Evolutionary conservation across 2,329 filamentous ascomycete genomes (phyloP).

Genomic region (Colletotrichum lupini): DNA sequence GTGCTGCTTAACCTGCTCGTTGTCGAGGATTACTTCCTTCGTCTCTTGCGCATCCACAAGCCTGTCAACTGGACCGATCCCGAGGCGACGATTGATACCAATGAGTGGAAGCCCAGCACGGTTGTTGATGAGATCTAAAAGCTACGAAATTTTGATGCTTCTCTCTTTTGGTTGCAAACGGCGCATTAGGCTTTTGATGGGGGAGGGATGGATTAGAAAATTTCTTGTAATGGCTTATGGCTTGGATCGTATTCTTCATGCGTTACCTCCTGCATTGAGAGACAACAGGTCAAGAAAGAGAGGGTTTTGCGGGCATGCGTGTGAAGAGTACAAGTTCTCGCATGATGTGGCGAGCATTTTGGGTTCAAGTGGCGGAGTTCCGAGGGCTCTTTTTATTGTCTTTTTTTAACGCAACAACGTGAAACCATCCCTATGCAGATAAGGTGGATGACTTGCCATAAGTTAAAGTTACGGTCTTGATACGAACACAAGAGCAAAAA

Average conservation of each 20-base stretch:
- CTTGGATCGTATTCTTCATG: neutral
- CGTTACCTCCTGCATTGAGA: neutral
- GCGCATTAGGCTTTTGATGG: neutral
- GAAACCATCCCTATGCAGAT: neutral
- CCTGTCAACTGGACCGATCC: slow-evolving; percentile 57
- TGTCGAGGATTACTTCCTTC: slow-evolving; percentile 76
- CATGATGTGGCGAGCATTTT: slow-evolving; percentile 4
- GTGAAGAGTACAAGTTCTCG: neutral
- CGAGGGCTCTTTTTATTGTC: neutral
- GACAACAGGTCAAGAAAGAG: neutral
- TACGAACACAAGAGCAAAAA: neutral
- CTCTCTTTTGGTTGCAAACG: neutral
- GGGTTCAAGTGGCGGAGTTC: neutral
- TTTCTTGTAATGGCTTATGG: too few relatives aligned
- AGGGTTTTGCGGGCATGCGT: neutral
- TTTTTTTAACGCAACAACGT: neutral
- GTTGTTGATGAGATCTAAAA: slow-evolving; percentile 36
- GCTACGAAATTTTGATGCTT: neutral
- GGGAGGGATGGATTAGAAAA: neutral
- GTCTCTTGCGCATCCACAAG: slow-evolving; percentile 72
- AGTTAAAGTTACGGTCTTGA: too few relatives aligned
- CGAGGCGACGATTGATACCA: slow-evolving; percentile 47
- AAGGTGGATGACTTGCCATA: neutral
- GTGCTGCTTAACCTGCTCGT: slow-evolving; percentile 71
- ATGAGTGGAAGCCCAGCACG: slow-evolving; percentile 43